A percentile compares a stretch with the other conserved stretches of the same genome.
Conservation (phyloP, 192 early-diverging fungal species). For the Mycoemilia scoparia region DNA sequence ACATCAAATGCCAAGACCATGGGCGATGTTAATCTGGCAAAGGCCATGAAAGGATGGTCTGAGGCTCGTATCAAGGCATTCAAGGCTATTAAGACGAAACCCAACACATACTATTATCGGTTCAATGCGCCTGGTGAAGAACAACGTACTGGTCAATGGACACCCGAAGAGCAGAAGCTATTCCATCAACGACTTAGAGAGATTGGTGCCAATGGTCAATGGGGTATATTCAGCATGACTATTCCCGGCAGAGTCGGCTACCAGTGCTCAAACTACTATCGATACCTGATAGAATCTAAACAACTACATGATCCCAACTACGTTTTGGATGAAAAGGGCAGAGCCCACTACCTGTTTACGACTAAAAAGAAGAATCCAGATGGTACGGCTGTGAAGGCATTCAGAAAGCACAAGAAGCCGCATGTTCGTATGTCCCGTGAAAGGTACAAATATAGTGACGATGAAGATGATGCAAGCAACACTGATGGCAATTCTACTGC, state of each 20-base stretch:
- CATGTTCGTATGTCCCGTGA: constrained; percentile 37
- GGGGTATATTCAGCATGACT: constrained; percentile 91
- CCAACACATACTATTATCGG: constrained; percentile 94
- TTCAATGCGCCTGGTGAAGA: constrained; percentile 95
- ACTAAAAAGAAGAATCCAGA: constrained; percentile 61
- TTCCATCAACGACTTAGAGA: constrained; percentile 73
- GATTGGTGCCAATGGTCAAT: constrained; percentile 86
- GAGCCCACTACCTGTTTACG: constrained; percentile 77
- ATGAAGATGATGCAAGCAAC: constrained; percentile 12
- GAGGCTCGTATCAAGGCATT: constrained; percentile 85
- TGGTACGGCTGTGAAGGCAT: constrained; percentile 59
- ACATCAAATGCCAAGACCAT: constrained; percentile 31
- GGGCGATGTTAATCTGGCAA: constrained; percentile 53
- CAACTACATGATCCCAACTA: constrained; percentile 87
- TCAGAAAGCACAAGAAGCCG: constrained; percentile 57
- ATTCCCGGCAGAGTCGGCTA: constrained; percentile 93
- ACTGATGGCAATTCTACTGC: constrained; percentile 7
- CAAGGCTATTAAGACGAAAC: constrained; percentile 81
- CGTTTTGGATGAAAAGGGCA: constrained; percentile 73
- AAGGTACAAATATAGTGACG: constrained; percentile 35
- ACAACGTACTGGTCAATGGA: constrained; percentile 84
- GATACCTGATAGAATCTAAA: constrained; percentile 69
- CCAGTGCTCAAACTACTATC: constrained; percentile 97
- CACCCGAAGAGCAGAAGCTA: constrained; percentile 62
- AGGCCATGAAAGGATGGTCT: constrained; percentile 93